These are phyloP conservation scores for Pyrenula aspistea DNA, from an alignment of 495 filamentous ascomycete species.

Conservation along the genomic window DNA sequence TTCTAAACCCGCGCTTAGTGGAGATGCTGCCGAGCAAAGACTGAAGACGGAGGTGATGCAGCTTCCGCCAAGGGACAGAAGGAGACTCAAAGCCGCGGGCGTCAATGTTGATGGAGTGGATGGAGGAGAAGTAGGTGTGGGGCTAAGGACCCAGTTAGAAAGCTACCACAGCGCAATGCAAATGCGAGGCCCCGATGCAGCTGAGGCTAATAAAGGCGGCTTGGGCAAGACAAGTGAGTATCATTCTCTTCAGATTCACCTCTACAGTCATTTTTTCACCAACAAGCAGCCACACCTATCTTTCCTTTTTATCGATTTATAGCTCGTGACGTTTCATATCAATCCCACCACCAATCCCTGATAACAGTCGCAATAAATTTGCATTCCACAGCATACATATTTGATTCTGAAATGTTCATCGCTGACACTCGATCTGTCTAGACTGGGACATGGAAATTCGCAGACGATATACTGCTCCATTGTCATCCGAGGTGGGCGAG, in stretches of 20 bases:
- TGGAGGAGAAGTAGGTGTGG: neutral
- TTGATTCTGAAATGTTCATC: too few relatives aligned
- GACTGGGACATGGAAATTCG: slow-evolving; percentile 88
- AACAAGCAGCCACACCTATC: neutral
- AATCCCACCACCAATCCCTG: too few relatives aligned
- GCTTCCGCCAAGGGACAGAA: slow-evolving; percentile 70
- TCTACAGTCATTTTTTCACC: neutral
- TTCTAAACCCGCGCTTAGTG: slow-evolving; percentile 61
- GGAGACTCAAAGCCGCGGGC: slow-evolving; percentile 62
- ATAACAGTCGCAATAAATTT: too few relatives aligned
- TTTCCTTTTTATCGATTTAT: too few relatives aligned
- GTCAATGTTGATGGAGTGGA: neutral
- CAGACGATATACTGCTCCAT: slow-evolving; percentile 77
- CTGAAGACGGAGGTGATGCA: slow-evolving; percentile 93
- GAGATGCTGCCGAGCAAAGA: slow-evolving; percentile 82
- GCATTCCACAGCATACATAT: too few relatives aligned
- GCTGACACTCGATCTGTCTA: too few relatives aligned
- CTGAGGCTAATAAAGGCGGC: slow-evolving; percentile 71
- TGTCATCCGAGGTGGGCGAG: slow-evolving; percentile 82
- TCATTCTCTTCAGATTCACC: neutral
- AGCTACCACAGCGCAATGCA: slow-evolving; percentile 59
- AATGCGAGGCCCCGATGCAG: slow-evolving; percentile 54
- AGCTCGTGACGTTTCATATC: too few relatives aligned
- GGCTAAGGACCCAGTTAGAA: slow-evolving; percentile 31
- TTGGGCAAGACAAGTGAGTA: slow-evolving; percentile 79